Base-by-base conservation (phyloP, 768 basidiomycete genomes). In the Xanthoconium stramineum region DNA sequence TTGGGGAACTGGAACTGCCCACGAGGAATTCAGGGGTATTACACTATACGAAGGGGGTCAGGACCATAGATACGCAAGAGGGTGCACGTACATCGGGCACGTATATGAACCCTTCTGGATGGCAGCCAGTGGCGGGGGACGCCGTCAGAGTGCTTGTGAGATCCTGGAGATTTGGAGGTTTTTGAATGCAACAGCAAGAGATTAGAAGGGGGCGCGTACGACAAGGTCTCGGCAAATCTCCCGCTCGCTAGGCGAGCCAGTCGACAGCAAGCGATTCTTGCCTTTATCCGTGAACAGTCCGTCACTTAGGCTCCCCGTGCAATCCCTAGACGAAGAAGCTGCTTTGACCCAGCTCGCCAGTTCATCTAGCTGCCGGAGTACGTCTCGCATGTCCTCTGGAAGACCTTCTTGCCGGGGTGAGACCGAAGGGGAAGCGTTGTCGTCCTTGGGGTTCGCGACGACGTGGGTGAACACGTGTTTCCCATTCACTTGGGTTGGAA, bases 1-100 rank as follows among this genome's bases (percentile, higher is more conserved):
- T 28, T 7, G 63, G 66, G 44, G 72, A 73, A 47, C 57, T 62
- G 13, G 72, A 72, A 42, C 66, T 62, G 7, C 70, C 72, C 24
- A 51, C 69, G 7, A 69, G 69, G 50, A 72, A 72, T 51, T 69
- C 69, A n/a, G 70, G 69, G 7, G 67, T 65, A 35, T 64, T 30
- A 38, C 64, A 39, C 62, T 68, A 52, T 17, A 38, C 5, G 42
- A 47, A 5, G 19, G 20, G 13, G n/a, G n/a, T 5, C 50, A 24
- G 36, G 20, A 47, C 51, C 51, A 35, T 35, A 58, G 38, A 43
- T 6, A 24, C 10, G 13, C 28, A 28, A 33, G 35, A 44, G 33
- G 32, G 4, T 38, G 38, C 6, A 57, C 68, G 47, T 61, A 71
- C 70, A 36, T 49, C 44, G 30, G 70, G 61, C 8, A 59, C 40